A percentile compares a stretch with the other conserved stretches of the same genome.
Conservation (phyloP, 164 flowering plant genomes). For the Umbilicus rupestris region DNA sequence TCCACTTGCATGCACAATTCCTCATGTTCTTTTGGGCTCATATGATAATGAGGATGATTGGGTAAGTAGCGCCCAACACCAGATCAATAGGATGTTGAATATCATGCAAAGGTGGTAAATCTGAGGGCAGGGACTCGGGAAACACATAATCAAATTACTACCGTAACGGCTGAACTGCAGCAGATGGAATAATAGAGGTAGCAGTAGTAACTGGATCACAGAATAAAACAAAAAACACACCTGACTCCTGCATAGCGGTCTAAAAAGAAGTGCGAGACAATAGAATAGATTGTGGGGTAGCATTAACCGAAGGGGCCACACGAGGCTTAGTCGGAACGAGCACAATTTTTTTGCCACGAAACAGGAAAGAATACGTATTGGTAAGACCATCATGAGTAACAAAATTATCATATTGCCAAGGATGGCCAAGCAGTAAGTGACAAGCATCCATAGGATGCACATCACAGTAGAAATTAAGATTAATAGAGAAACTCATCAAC, state of each 20-base stretch:
- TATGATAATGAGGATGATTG: neutral
- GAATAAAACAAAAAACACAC: neutral
- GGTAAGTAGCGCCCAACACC: too few species aligned
- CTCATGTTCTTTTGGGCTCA: constrained; percentile 1
- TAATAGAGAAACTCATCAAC: constrained; percentile 3
- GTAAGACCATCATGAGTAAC: neutral
- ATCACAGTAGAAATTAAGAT: neutral
- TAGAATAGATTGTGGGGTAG: neutral
- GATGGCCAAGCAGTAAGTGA: constrained; percentile 1
- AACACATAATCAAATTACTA: neutral
- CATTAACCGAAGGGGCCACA: too few species aligned
- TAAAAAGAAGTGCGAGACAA: neutral
- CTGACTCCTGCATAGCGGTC: too few species aligned
- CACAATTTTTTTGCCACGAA: neutral
- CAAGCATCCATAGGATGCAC: constrained; percentile 2
- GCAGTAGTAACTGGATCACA: too few species aligned
- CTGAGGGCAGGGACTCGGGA: neutral
- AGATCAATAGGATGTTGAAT: too few species aligned
- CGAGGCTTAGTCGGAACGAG: too few species aligned
- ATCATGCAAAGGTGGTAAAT: too few species aligned
- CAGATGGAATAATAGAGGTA: too few species aligned
- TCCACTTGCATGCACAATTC: neutral
- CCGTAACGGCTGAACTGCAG: neutral
- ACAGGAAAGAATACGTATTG: neutral
- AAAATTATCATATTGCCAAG: neutral